Percentiles rank a stretch among this genome's conserved stretches.
phyloP scores from a whole-genome alignment of 495 filamentous ascomycete genomes.

The Aspergillus sparsus region DNA sequence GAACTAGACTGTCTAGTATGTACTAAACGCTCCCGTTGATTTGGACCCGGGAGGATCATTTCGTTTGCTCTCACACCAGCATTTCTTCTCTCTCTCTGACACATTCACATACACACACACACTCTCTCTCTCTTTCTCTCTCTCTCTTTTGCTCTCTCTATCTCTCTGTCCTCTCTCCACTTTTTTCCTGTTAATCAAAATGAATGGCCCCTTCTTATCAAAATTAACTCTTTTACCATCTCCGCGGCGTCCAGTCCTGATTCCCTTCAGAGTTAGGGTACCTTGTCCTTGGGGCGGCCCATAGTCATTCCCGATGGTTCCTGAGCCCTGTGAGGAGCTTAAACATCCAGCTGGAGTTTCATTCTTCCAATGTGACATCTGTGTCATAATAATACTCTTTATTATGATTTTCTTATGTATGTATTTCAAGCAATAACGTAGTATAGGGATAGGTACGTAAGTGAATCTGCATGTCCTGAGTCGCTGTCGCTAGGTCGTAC shows the following conservation, averaged over 20 bases:
- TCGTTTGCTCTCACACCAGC: slow-evolving; percentile 8
- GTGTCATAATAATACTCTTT: too few species aligned
- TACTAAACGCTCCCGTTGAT: slow-evolving; percentile 13
- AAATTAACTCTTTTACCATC: not conserved
- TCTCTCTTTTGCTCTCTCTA: not conserved
- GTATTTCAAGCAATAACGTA: too few species aligned
- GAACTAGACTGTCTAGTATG: slow-evolving; percentile 8
- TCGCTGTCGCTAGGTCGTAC: too few species aligned
- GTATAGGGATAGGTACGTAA: too few species aligned
- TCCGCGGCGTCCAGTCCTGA: not conserved
- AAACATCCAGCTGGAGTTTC: not conserved
- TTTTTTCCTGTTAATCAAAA: not conserved
- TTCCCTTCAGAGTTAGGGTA: slow-evolving; percentile 11
- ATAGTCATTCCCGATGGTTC: slow-evolving; percentile 15
- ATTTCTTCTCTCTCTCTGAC: too few species aligned
- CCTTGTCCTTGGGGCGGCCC: slow-evolving; percentile 8
- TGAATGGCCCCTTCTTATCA: too few species aligned
- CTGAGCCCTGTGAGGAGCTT: not conserved
- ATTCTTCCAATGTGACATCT: too few species aligned
- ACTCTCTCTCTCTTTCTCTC: not conserved
- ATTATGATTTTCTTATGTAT: too few species aligned
- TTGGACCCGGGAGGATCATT: slow-evolving; percentile 18
- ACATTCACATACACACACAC: not conserved
- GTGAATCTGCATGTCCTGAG: too few species aligned
- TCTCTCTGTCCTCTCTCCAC: not conserved